These are phyloP conservation scores for Trametes coccinea DNA, from an alignment of 768 basidiomycete species.

Conservation along the genomic window DNA sequence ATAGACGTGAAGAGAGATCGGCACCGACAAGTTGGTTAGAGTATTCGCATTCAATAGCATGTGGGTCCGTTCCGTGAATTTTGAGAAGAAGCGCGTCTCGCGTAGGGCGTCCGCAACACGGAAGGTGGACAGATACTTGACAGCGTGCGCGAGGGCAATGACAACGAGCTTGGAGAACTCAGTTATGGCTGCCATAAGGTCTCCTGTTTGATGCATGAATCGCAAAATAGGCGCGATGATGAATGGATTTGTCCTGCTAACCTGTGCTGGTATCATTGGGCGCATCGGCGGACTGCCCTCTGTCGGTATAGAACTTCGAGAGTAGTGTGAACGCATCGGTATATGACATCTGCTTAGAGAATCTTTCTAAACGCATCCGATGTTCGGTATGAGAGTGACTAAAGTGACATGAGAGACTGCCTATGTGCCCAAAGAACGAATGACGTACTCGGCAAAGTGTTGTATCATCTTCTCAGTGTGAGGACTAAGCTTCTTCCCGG, in stretches of 20 bases:
- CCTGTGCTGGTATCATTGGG: constrained; percentile 50
- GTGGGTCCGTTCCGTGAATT: constrained; percentile 72
- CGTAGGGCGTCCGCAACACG: constrained; percentile 76
- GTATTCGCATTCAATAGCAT: constrained; percentile 93
- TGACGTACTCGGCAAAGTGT: constrained; percentile 63
- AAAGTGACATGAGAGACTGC: neutral
- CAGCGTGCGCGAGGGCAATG: constrained; percentile 70
- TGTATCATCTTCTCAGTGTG: constrained; percentile 74
- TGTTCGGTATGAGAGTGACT: constrained; percentile 31
- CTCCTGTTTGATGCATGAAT: constrained; percentile 40
- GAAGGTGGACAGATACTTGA: constrained; percentile 72
- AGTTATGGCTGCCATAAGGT: constrained; percentile 59
- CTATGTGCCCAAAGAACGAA: neutral
- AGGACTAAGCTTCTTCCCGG: constrained; percentile 56
- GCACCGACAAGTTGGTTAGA: constrained; percentile 66
- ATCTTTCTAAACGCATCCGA: constrained; percentile 64
- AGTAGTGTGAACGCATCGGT: constrained; percentile 69
- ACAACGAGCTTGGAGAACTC: constrained; percentile 71
- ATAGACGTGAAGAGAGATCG: neutral
- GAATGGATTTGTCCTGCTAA: constrained; percentile 22
- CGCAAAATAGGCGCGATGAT: neutral
- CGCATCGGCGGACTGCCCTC: constrained; percentile 38
- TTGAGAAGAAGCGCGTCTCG: constrained; percentile 75
- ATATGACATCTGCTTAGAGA: constrained; percentile 55
- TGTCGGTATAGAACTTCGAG: constrained; percentile 64